Evolutionary conservation across 2,329 filamentous ascomycete species (phyloP).

Genomic region (Ophidiomyces ophidiicola): DNA sequence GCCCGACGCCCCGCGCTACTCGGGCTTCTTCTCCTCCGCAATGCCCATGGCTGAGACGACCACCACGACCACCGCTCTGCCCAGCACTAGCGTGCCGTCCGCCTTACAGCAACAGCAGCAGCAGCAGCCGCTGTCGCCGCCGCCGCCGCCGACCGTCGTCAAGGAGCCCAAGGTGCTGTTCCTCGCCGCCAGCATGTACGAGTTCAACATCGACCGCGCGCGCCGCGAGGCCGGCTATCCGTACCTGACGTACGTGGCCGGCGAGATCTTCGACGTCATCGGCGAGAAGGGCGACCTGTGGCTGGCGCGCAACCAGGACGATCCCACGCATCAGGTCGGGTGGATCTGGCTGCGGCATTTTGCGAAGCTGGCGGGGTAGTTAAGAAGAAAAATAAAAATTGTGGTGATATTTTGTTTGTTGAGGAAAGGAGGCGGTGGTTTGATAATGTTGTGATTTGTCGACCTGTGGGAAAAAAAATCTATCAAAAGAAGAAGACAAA

Average conservation of each 20-base stretch:
- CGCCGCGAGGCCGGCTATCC: constrained; percentile 90
- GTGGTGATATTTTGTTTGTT: too few species aligned
- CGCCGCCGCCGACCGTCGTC: constrained; percentile 21
- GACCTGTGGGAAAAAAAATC: too few species aligned
- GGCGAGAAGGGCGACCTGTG: constrained; percentile 95
- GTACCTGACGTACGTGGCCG: constrained; percentile 88
- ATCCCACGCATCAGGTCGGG: constrained; percentile 62
- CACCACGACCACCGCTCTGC: constrained; percentile 6
- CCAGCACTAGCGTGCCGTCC: constrained; percentile 10
- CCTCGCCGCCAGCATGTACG: constrained; percentile 83
- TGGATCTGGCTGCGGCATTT: constrained; percentile 99
- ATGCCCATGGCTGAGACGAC: constrained; percentile 63
- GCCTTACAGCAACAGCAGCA: constrained; percentile 17
- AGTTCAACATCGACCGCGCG: constrained; percentile 90
- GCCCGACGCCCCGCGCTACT: constrained; percentile 45
- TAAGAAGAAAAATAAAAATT: neutral
- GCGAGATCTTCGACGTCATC: constrained; percentile 89
- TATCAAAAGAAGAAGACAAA: too few species aligned
- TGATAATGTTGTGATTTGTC: too few species aligned
- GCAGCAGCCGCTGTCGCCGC: too few species aligned
- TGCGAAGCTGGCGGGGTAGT: constrained; percentile 39
- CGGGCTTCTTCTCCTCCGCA: constrained; percentile 74
- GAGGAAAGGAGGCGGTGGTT: too few species aligned
- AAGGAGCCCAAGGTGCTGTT: constrained; percentile 57
- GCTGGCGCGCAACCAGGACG: constrained; percentile 95